These are phyloP conservation scores for Mallotus nudiflorus DNA, from an alignment of 345 rosid species.

Conservation along the genomic window DNA sequence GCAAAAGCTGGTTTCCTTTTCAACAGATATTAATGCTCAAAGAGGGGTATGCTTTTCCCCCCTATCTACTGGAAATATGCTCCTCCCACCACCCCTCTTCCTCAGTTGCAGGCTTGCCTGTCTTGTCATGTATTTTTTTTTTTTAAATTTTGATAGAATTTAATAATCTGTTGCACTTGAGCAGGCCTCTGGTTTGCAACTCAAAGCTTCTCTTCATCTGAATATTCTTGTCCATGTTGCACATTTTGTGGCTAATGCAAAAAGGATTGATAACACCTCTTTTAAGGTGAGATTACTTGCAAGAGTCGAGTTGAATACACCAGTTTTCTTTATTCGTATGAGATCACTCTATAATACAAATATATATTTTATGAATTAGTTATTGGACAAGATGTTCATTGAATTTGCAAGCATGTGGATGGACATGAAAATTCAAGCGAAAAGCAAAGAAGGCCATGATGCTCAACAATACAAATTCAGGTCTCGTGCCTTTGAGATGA, in stretches of 20 bases:
- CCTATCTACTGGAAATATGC: neutral
- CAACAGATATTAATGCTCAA: constrained; percentile 40
- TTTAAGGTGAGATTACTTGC: constrained; percentile 51
- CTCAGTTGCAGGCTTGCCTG: neutral
- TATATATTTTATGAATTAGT: constrained; percentile 51
- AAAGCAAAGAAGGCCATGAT: constrained; percentile 54
- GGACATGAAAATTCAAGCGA: constrained; percentile 68
- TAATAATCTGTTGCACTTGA: constrained; percentile 9
- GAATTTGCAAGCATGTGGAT: constrained; percentile 71
- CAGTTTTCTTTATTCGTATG: neutral
- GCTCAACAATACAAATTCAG: constrained; percentile 68
- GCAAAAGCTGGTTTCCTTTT: constrained; percentile 59
- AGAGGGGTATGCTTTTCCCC: constrained; percentile 36
- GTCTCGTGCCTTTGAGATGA: constrained; percentile 72
- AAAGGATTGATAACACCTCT: constrained; percentile 57
- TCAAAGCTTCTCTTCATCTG: constrained; percentile 52
- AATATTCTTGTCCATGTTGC: constrained; percentile 64
- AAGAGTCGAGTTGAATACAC: constrained; percentile 12
- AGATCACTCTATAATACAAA: too few species aligned
- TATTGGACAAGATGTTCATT: constrained; percentile 58
- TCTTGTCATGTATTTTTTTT: neutral
- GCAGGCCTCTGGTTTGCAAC: constrained; percentile 56
- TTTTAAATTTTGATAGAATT: neutral
- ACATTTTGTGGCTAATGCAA: constrained; percentile 55
- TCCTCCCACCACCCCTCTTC: too few species aligned